Conservation (phyloP, 495 filamentous ascomycete genomes). For the Elasticomyces elasticus region DNA sequence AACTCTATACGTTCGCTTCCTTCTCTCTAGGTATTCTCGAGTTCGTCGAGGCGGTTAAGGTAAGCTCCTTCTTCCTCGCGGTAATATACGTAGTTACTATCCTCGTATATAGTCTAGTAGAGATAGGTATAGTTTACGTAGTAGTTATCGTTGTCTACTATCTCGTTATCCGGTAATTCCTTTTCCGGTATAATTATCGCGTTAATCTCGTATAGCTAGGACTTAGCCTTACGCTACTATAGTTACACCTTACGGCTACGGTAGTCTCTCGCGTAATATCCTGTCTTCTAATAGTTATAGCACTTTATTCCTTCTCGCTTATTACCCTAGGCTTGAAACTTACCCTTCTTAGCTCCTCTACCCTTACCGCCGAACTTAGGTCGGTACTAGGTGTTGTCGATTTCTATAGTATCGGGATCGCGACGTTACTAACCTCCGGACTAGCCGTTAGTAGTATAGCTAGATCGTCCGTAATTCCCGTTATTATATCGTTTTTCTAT, state of each 20-base stretch:
- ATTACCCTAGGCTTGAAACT: neutral
- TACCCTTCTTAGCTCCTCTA: neutral
- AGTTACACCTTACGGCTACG: neutral
- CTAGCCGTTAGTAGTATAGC: neutral
- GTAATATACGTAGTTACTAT: too few relatives aligned
- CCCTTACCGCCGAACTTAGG: neutral
- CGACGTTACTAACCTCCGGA: neutral
- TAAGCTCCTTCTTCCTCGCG: too few relatives aligned
- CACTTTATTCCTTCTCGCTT: too few relatives aligned
- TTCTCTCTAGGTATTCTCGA: neutral
- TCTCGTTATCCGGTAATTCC: too few relatives aligned
- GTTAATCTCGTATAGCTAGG: neutral
- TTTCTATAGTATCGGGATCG: constrained; percentile 8
- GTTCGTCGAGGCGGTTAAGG: too few relatives aligned
- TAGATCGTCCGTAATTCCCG: constrained; percentile 3
- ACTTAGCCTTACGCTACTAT: neutral
- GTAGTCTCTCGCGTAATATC: neutral
- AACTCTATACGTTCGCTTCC: neutral
- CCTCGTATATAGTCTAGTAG: too few relatives aligned
- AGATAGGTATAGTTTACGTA: too few relatives aligned
- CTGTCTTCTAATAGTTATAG: neutral
- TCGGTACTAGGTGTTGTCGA: too few relatives aligned
- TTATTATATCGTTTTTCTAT: constrained; percentile 9
- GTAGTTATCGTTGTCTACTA: too few relatives aligned
- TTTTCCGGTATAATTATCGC: too few relatives aligned